Evolutionary conservation across 371 early-diverging fungal genomes (phyloP), one percentile per base, ranked within the genome.

Genomic region (Dipsacomyces acuminosporus): DNA sequence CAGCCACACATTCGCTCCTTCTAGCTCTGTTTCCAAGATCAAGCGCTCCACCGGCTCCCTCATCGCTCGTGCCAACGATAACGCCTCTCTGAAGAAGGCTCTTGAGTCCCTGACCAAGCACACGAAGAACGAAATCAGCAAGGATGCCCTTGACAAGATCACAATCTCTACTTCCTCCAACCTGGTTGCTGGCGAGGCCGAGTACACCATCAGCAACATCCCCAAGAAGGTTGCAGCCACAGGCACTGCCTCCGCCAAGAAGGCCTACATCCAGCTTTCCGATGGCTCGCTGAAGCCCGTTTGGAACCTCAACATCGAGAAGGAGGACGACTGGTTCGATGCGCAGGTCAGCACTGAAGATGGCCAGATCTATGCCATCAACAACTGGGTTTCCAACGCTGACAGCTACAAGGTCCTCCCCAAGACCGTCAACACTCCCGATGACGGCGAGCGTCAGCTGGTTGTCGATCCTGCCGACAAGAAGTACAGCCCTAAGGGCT

Each of bases 321-420:
- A 91, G 73, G 73, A 82, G 48, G 85, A 90, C 60, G 81, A 91
- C 71, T 93, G 91, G 90, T 88, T 83, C 73, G 80, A 86, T 55
- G 87, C 82, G 4, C 87, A 88, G 41, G 80, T 94, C 24, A 76
- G 85, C 52, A 83, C 91, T 13, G 71, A 76, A 50, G 77, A 75
- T 51, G 85, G 86, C 21, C 64, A 82, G 41, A 73, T 92, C 8
- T 43, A 86, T 26, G 71, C 79, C 33, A 73, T 94, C 11, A 72
- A 91, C 19, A 91, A 93, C 72, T 94, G 93, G 93, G 90, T 89
- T 8, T 59, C 85, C 5, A 84, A 89, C 61, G 64, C 81, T 26
- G 45, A 33, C 11, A 75, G 73, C 45, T 88, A 86, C 76, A 84
- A 82, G 44, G 87, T 93, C 54, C 91, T 76, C 57, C 92, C 93